Conservation (phyloP, 75 land plant genomes). For the Isoetes taiwanensis region DNA sequence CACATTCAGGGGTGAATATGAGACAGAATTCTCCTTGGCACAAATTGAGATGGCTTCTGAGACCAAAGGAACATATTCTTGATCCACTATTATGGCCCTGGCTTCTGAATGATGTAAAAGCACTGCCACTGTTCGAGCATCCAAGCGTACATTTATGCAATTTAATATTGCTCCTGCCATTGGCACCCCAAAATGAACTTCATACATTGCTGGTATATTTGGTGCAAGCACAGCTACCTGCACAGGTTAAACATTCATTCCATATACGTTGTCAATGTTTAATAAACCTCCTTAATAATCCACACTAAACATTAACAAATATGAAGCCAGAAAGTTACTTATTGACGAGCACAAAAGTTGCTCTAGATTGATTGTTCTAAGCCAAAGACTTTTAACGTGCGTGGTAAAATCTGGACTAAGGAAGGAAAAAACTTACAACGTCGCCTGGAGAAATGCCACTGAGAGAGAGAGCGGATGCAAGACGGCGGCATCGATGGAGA, state of each 20-base stretch:
- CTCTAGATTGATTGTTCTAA: too few species aligned
- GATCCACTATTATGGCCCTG: constrained; percentile 58
- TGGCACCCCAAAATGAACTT: constrained; percentile 91
- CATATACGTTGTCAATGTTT: too few species aligned
- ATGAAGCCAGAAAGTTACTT: too few species aligned
- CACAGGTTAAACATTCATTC: too few species aligned
- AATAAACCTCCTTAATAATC: too few species aligned
- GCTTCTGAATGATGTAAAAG: constrained; percentile 57
- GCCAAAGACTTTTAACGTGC: too few species aligned
- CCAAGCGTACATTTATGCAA: constrained; percentile 65
- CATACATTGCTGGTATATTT: constrained; percentile 76
- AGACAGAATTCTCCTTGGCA: constrained; percentile 20
- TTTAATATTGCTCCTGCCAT: constrained; percentile 83
- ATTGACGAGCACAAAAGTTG: too few species aligned
- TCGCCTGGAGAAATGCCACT: constrained; percentile 34
- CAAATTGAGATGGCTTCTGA: constrained; percentile 45
- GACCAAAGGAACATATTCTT: constrained; percentile 55
- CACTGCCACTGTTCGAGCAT: constrained; percentile 57
- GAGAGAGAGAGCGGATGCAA: constrained; percentile 60
- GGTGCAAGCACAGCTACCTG: constrained; percentile 83
- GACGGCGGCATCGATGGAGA: constrained; percentile 56
- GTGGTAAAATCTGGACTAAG: too few species aligned
- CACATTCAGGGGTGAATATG: constrained; percentile 46
- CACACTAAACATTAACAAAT: too few species aligned
- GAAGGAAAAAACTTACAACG: constrained; percentile 42